Percentiles rank a stretch among this genome's conserved stretches.
Conservation (phyloP, 2,329 filamentous ascomycete genomes). For the Arthrobotrys sinensis region DNA sequence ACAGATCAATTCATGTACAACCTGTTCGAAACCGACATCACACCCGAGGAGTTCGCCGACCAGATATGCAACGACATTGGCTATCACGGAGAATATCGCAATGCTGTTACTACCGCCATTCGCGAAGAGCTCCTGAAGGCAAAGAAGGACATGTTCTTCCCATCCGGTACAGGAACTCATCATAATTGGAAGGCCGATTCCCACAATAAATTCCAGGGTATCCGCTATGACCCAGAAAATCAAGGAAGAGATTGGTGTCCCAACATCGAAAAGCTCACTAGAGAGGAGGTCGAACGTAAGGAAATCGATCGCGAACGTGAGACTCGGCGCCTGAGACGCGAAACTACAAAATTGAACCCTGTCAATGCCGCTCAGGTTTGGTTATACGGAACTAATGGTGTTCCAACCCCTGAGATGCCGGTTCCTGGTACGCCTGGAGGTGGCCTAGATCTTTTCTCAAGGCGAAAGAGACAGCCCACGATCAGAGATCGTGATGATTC, state of each 20-base stretch:
- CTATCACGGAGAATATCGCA: constrained; percentile 91
- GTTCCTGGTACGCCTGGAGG: constrained; percentile 69
- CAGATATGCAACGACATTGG: constrained; percentile 94
- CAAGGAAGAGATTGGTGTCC: constrained; percentile 88
- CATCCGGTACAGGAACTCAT: constrained; percentile 76
- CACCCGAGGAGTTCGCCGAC: constrained; percentile 91
- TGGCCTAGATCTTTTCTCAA: constrained; percentile 53
- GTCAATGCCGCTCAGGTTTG: constrained; percentile 85
- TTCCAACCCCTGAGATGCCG: constrained; percentile 71
- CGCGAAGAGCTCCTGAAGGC: constrained; percentile 93
- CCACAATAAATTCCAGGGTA: constrained; percentile 23
- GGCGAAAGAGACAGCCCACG: constrained; percentile 91
- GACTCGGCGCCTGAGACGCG: constrained; percentile 85
- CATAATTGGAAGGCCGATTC: constrained; percentile 70
- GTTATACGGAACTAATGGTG: constrained; percentile 72
- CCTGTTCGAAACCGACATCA: constrained; percentile 88
- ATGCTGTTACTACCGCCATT: constrained; percentile 94
- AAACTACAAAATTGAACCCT: constrained; percentile 92
- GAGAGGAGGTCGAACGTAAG: constrained; percentile 97
- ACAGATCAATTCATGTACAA: constrained; percentile 96
- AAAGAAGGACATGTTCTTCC: constrained; percentile 83
- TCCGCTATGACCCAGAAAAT: constrained; percentile 92
- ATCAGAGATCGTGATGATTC: constrained; percentile 77
- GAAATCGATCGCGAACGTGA: constrained; percentile 95
- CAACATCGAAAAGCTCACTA: constrained; percentile 84